phyloP scores from a whole-genome alignment of 352 stramenopile genomes.

The Phytophthora citrophthora region DNA sequence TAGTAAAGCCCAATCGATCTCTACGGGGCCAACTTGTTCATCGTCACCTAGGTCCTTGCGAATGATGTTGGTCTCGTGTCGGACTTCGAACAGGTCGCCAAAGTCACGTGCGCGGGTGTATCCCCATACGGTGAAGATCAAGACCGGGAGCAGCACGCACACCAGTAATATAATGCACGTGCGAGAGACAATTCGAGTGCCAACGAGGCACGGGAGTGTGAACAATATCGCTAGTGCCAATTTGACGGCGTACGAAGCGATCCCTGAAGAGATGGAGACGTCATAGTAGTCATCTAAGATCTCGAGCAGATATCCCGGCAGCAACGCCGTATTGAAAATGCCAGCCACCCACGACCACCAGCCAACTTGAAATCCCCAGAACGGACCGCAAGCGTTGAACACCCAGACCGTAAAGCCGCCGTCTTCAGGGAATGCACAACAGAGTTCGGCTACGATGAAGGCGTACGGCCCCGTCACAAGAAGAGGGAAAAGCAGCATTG shows the following conservation, averaged over 20 bases:
- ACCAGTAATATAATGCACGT: slow-evolving; percentile 37
- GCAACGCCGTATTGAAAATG: slow-evolving; percentile 63
- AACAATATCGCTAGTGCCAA: slow-evolving; percentile 35
- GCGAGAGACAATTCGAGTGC: slow-evolving; percentile 40
- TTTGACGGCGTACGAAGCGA: slow-evolving; percentile 43
- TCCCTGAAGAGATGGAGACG: slow-evolving; percentile 31
- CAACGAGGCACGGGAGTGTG: slow-evolving; percentile 42
- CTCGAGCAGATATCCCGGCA: slow-evolving; percentile 47
- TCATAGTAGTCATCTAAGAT: slow-evolving; percentile 46
- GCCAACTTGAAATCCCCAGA: slow-evolving; percentile 82
- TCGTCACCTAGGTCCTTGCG: slow-evolving; percentile 28
- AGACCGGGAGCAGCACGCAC: slow-evolving; percentile 81
- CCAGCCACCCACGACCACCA: slow-evolving; percentile 84
- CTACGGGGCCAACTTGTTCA: slow-evolving; percentile 64
- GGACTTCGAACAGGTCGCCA: slow-evolving; percentile 92
- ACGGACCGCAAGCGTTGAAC: slow-evolving; percentile 67
- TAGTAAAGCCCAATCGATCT: slow-evolving; percentile 78
- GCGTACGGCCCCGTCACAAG: slow-evolving; percentile 68
- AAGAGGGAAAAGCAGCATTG: slow-evolving; percentile 63
- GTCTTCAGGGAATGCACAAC: slow-evolving; percentile 76
- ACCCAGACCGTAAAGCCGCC: slow-evolving; percentile 80
- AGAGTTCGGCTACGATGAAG: slow-evolving; percentile 70
- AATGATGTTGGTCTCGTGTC: slow-evolving; percentile 43
- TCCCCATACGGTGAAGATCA: slow-evolving; percentile 68
- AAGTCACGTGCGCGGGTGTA: slow-evolving; percentile 53